phyloP scores from a whole-genome alignment of 345 rosid genomes.

The Alliaria petiolata region DNA sequence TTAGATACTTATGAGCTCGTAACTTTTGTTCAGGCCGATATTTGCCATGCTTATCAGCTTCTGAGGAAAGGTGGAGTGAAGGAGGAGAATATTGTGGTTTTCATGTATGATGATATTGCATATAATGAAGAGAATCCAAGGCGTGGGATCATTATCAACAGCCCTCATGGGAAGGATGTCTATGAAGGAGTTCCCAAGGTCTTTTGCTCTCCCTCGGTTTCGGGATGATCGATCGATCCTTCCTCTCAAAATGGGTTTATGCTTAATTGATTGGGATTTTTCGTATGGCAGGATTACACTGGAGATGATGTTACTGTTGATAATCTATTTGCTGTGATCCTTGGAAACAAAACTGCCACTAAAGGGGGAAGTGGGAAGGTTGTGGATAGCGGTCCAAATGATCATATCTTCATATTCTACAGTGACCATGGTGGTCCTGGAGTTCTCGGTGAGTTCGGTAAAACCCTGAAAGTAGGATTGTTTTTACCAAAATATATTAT shows the following conservation, averaged over 20 bases:
- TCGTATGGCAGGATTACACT: constrained; percentile 71
- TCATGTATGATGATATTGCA: constrained; percentile 97
- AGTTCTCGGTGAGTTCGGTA: constrained; percentile 69
- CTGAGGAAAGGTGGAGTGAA: constrained; percentile 84
- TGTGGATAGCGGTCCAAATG: constrained; percentile 87
- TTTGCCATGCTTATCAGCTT: constrained; percentile 95
- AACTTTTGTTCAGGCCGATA: constrained; percentile 63
- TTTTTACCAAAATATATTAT: neutral
- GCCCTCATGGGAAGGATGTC: constrained; percentile 78
- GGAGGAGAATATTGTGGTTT: constrained; percentile 88
- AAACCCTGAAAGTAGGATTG: neutral
- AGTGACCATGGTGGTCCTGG: constrained; percentile 97
- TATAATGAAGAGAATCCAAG: constrained; percentile 70
- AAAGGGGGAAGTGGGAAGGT: constrained; percentile 94
- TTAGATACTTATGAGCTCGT: neutral
- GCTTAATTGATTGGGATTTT: neutral
- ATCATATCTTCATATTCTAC: constrained; percentile 83
- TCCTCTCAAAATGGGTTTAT: neutral
- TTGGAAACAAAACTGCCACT: constrained; percentile 72
- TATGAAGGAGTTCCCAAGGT: constrained; percentile 95
- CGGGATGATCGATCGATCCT: neutral
- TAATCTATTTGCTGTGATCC: constrained; percentile 79
- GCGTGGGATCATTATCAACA: constrained; percentile 74
- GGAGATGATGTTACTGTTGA: constrained; percentile 69
- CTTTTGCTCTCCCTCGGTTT: constrained; percentile 2